A percentile compares a stretch with the other conserved stretches of the same genome.
These are phyloP conservation scores for Globisporangium ultimum DNA, from an alignment of 352 stramenopile genomes.

Conservation along the genomic window DNA sequence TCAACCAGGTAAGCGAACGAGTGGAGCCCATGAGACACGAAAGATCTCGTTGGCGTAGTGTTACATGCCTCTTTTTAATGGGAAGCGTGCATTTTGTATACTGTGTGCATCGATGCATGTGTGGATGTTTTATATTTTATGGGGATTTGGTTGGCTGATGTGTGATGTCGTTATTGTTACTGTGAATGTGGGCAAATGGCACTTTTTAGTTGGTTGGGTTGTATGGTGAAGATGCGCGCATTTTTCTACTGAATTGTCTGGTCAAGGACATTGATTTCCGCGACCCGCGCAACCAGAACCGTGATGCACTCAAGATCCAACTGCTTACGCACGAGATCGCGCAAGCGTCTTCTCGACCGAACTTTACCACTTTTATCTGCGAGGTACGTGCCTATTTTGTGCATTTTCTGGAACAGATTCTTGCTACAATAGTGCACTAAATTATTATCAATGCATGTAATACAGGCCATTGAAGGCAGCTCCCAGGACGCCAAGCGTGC, in stretches of 20 bases:
- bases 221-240: slow-evolving; percentile 89
- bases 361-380: slow-evolving; percentile 90
- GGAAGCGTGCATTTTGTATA: background rate
- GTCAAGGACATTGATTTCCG: slow-evolving; percentile 91
- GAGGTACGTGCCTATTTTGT: slow-evolving; percentile 32
- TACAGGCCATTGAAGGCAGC: slow-evolving; percentile 67
- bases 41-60: slow-evolving; percentile 6
- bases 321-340: slow-evolving; percentile 88
- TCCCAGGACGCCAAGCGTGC: slow-evolving; percentile 30
- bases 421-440: background rate
- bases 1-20: slow-evolving; percentile 76
- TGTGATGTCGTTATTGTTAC: background rate
- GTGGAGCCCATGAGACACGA: no score
- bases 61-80: background rate
- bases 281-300: slow-evolving; percentile 73
- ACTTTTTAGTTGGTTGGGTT: slow-evolving; percentile 77
- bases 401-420: background rate
- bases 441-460: background rate
- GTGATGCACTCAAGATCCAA: slow-evolving; percentile 89
- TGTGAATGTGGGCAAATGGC: background rate
- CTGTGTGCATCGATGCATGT: no score
- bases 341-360: slow-evolving; percentile 83
- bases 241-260: slow-evolving; percentile 90
- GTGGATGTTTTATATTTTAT: no score
- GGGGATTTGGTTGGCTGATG: background rate